These are phyloP conservation scores for Penicillium odoratum DNA, from an alignment of 495 filamentous ascomycete species.

Conservation along the genomic window DNA sequence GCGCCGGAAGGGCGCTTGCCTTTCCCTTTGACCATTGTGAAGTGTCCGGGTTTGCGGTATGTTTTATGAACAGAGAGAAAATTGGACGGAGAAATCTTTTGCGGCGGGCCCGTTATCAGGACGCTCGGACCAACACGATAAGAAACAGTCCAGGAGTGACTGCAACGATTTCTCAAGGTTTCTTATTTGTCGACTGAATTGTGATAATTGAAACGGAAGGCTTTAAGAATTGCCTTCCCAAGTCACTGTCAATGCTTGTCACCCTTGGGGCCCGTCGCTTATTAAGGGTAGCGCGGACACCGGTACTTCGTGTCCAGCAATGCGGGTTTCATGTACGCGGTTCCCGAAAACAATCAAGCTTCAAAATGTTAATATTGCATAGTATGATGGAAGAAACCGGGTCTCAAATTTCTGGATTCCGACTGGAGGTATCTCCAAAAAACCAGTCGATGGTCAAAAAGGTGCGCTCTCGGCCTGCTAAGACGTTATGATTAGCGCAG, in stretches of 20 bases:
- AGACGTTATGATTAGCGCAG: not conserved
- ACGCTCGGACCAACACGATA: slow-evolving; percentile 36
- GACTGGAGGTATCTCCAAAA: slow-evolving; percentile 66
- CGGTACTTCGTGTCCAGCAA: slow-evolving; percentile 18
- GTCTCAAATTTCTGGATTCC: slow-evolving; percentile 77
- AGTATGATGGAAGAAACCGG: slow-evolving; percentile 60
- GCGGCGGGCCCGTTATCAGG: slow-evolving; percentile 30
- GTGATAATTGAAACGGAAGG: not conserved
- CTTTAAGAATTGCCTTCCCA: not conserved
- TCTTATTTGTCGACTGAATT: slow-evolving; percentile 9
- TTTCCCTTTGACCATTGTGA: slow-evolving; percentile 42
- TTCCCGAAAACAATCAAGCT: slow-evolving; percentile 3
- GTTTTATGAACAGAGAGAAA: slow-evolving; percentile 25
- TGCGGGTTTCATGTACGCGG: slow-evolving; percentile 29
- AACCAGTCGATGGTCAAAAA: slow-evolving; percentile 48
- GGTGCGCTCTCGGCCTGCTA: slow-evolving; percentile 15
- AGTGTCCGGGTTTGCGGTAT: slow-evolving; percentile 18
- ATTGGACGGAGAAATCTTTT: slow-evolving; percentile 36
- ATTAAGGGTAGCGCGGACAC: slow-evolving; percentile 12
- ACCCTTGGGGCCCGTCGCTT: slow-evolving; percentile 7
- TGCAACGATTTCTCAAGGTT: slow-evolving; percentile 16
- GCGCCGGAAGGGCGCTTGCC: slow-evolving; percentile 42
- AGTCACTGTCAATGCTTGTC: not conserved
- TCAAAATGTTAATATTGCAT: slow-evolving; percentile 15
- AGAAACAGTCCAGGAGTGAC: slow-evolving; percentile 21